phyloP scores from a whole-genome alignment of 176 grass and related monocot species.

The Aechmea fasciata region DNA sequence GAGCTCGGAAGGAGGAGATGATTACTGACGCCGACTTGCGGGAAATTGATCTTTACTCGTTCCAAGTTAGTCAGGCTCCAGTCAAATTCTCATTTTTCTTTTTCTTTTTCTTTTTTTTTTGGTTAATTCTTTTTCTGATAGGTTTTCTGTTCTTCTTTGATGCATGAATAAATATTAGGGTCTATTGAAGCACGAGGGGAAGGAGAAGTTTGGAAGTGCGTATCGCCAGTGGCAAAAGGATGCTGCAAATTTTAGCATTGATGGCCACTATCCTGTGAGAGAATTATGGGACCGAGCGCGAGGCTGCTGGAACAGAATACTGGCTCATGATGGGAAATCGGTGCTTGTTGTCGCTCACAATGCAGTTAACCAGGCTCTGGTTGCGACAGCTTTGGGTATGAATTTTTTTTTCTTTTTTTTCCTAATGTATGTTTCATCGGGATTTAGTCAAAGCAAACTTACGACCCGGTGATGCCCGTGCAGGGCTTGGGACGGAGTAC shows the following conservation, averaged over 20 bases:
- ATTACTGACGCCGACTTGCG: constrained; percentile 63
- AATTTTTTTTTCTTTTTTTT: neutral
- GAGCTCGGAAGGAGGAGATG: constrained; percentile 36
- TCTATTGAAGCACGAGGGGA: constrained; percentile 79
- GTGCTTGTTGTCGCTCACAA: constrained; percentile 93
- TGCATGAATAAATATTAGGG: constrained; percentile 27
- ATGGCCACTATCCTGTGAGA: constrained; percentile 69
- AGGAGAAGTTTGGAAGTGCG: constrained; percentile 48
- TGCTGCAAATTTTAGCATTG: constrained; percentile 59
- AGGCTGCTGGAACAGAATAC: constrained; percentile 75
- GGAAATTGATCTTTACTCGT: constrained; percentile 94
- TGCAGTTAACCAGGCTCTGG: constrained; percentile 82
- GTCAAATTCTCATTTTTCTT: neutral
- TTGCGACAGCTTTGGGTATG: constrained; percentile 70
- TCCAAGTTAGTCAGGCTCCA: constrained; percentile 37
- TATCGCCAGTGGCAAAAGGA: constrained; percentile 74
- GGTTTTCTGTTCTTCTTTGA: neutral
- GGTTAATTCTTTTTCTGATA: neutral
- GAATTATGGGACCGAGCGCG: constrained; percentile 64
- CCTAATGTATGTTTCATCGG: neutral
- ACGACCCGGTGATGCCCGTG: neutral
- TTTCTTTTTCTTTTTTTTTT: neutral
- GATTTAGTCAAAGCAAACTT: neutral
- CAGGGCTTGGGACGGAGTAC: constrained; percentile 65
- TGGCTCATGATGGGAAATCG: constrained; percentile 62